Evolutionary conservation across 257 asterid genomes (phyloP).

Genomic region (Thymus quinquecostatus): DNA sequence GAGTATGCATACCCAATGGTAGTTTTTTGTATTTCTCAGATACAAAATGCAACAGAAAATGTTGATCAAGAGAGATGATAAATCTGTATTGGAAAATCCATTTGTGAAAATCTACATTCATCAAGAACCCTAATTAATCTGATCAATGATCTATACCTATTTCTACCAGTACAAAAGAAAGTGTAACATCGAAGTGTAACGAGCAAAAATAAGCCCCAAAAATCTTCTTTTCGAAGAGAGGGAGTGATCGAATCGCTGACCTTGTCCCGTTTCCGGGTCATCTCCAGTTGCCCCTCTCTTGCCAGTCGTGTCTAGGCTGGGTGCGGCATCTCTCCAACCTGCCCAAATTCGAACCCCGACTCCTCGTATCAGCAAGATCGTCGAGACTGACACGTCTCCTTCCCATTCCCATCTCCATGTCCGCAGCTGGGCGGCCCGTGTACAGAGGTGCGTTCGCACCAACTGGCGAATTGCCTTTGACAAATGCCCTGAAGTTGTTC

Average conservation of each 20-base stretch:
- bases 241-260: not conserved
- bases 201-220: not conserved
- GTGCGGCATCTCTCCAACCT: conserved; percentile 46
- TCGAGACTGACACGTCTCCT: conserved; percentile 37
- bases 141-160: not conserved
- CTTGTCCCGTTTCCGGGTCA: not conserved
- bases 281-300: conserved; percentile 33
- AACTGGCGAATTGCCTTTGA: conserved; percentile 1
- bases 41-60: not conserved
- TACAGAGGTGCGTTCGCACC: conserved; percentile 14
- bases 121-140: not conserved
- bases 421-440: conserved; percentile 29
- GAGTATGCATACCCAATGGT: conserved; percentile 29
- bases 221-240: not conserved
- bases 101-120: not conserved
- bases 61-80: conserved; percentile 1
- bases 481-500: conserved; percentile 41
- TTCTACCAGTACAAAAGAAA: not conserved
- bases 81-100: not conserved
- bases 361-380: conserved; percentile 39
- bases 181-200: not conserved
- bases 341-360: conserved; percentile 30
- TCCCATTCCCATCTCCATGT: conserved; percentile 41
- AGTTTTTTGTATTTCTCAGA: not conserved
- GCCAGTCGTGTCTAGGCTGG: conserved; percentile 34